phyloP scores from a whole-genome alignment of 495 filamentous ascomycete genomes.

The Thozetella sp. region DNA sequence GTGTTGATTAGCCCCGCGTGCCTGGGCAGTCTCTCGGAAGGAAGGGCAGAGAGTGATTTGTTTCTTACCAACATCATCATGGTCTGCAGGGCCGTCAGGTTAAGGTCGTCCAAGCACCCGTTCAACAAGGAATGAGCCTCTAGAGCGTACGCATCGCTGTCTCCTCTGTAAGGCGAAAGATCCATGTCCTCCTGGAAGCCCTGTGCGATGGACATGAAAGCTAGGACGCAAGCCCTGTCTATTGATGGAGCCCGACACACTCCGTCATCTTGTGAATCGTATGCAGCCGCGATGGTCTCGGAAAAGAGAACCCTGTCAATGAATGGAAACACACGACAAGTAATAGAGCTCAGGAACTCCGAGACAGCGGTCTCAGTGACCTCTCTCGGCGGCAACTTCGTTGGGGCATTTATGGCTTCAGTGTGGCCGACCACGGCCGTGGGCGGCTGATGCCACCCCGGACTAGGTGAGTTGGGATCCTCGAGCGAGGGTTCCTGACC shows the following conservation, averaged over 20 bases:
- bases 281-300: slow-evolving; percentile 42
- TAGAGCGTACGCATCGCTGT: slow-evolving; percentile 35
- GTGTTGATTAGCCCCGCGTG: neutral
- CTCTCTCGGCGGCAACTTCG: slow-evolving; percentile 15
- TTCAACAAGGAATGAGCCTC: slow-evolving; percentile 42
- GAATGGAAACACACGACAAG: slow-evolving; percentile 45
- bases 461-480: slow-evolving; percentile 1
- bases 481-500: slow-evolving; percentile 41
- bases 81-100: slow-evolving; percentile 41
- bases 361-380: slow-evolving; percentile 7
- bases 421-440: slow-evolving; percentile 6
- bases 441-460: neutral
- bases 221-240: slow-evolving; percentile 42
- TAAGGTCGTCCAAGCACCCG: slow-evolving; percentile 40
- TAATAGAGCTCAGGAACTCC: slow-evolving; percentile 18
- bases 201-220: slow-evolving; percentile 41
- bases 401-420: slow-evolving; percentile 32
- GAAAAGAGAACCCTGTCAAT: slow-evolving; percentile 40
- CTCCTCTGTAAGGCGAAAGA: slow-evolving; percentile 9
- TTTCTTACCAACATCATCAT: slow-evolving; percentile 42
- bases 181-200: slow-evolving; percentile 19
- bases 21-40: too few relatives aligned
- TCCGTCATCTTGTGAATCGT: slow-evolving; percentile 10
- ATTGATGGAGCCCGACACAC: slow-evolving; percentile 15
- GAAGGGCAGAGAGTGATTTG: neutral